These are phyloP conservation scores for Hygrophoropsis aurantiaca DNA, from an alignment of 768 basidiomycete genomes.

Conservation along the genomic window DNA sequence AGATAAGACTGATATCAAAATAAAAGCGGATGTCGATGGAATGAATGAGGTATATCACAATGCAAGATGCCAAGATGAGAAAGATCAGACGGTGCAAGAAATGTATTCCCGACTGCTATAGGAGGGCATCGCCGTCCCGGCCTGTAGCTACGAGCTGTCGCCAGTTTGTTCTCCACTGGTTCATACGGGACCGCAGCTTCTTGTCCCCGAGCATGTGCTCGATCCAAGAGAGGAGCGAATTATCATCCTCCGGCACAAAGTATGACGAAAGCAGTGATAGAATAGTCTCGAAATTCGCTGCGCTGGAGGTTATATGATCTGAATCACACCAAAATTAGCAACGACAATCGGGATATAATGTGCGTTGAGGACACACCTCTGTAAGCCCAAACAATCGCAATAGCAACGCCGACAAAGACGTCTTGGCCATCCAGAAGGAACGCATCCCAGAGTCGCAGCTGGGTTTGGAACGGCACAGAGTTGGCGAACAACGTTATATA, in stretches of 20 bases:
- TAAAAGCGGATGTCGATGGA: too few relatives aligned
- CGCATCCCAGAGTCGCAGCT: constrained; percentile 93
- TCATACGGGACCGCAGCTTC: constrained; percentile 71
- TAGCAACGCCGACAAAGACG: constrained; percentile 78
- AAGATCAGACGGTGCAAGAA: neutral
- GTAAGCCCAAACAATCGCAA: constrained; percentile 91
- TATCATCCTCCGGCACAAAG: constrained; percentile 91
- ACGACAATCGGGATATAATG: neutral
- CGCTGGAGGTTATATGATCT: constrained; percentile 82
- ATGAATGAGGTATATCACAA: too few relatives aligned
- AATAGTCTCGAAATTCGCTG: constrained; percentile 89
- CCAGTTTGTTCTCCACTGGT: constrained; percentile 82
- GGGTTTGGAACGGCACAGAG: constrained; percentile 92
- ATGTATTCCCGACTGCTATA: constrained; percentile 46
- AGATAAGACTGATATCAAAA: too few relatives aligned
- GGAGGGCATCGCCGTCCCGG: constrained; percentile 57
- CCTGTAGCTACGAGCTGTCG: constrained; percentile 62
- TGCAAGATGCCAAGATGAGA: neutral
- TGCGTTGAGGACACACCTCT: constrained; percentile 74
- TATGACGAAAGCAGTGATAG: constrained; percentile 90
- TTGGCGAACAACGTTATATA: constrained; percentile 98
- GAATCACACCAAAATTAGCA: constrained; percentile 1
- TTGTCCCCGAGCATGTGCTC: constrained; percentile 55
- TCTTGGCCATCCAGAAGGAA: constrained; percentile 91
- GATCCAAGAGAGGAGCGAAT: constrained; percentile 81